Evolutionary conservation across 1,284 basidiomycete species (phyloP).

Genomic region (Ceraceosorus guamensis): DNA sequence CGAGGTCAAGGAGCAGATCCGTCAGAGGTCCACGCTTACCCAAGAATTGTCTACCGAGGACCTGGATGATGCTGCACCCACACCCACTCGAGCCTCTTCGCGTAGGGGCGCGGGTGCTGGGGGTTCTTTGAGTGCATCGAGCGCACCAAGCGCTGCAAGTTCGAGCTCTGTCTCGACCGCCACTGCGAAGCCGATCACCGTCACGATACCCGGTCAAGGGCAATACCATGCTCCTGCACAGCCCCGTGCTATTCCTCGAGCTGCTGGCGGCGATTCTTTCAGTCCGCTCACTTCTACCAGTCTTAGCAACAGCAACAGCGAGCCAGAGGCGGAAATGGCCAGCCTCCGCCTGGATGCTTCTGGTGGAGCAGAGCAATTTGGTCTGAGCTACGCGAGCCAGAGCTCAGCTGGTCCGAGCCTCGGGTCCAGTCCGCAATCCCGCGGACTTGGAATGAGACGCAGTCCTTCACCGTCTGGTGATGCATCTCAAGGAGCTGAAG

Average conservation of each 20-base stretch:
- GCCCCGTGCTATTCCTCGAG: constrained; percentile 18
- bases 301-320: constrained; percentile 13
- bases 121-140: too few relatives aligned
- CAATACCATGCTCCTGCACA: constrained; percentile 23
- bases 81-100: background rate
- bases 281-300: constrained; percentile 30
- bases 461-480: too few relatives aligned
- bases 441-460: too few relatives aligned
- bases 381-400: constrained; percentile 31
- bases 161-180: too few relatives aligned
- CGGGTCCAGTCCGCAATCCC: constrained; percentile 25
- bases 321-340: constrained; percentile 8
- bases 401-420: constrained; percentile 22
- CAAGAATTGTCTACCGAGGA: constrained; percentile 30
- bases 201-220: constrained; percentile 26
- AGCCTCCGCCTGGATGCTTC: background rate
- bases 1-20: constrained; percentile 59
- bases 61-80: background rate
- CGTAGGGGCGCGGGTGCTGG: too few relatives aligned
- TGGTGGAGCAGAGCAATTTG: constrained; percentile 26
- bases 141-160: too few relatives aligned
- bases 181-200: constrained; percentile 21
- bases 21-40: constrained; percentile 32
- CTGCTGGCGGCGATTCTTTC: constrained; percentile 19
- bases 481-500: too few relatives aligned